These are phyloP conservation scores for Chenopodium formosanum DNA, from an alignment of 148 eudicot species.

Conservation along the genomic window DNA sequence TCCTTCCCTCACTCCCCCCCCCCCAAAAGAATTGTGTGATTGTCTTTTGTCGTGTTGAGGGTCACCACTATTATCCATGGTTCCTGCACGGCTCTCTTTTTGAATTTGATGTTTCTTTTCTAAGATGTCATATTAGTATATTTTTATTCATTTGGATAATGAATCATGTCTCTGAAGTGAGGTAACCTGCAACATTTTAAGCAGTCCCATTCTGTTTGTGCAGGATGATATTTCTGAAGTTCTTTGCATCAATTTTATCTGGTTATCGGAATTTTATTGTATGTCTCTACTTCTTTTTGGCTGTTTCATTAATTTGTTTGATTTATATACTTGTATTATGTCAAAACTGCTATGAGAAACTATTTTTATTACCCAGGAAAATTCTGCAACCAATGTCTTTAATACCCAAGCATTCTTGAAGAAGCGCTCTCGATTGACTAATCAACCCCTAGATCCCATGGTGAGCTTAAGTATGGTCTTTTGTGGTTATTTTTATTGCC, in stretches of 20 bases:
- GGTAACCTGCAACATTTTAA: background rate
- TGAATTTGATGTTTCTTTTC: background rate
- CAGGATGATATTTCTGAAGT: conserved; percentile 92
- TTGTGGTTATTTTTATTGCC: background rate
- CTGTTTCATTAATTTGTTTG: background rate
- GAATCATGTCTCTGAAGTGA: background rate
- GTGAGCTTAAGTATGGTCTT: conserved; percentile 33
- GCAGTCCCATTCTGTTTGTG: conserved; percentile 27
- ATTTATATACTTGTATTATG: background rate
- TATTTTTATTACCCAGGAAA: conserved; percentile 56
- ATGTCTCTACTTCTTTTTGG: conserved; percentile 32
- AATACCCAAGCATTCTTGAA: conserved; percentile 93
- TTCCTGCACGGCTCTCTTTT: background rate
- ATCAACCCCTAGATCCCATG: conserved; percentile 89
- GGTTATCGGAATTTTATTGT: conserved; percentile 98
- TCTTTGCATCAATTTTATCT: conserved; percentile 87
- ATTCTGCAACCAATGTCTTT: conserved; percentile 84
- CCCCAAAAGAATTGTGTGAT: background rate
- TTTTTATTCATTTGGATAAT: background rate
- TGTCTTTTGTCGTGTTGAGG: background rate
- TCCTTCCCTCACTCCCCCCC: background rate
- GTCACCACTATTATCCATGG: background rate
- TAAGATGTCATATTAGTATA: background rate
- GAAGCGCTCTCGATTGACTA: conserved; percentile 89
- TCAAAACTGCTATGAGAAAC: background rate